Evolutionary conservation across 2,329 filamentous ascomycete species (phyloP), one percentile per base, ranked within the genome.

Genomic region (Teratosphaeria gauchensis): DNA sequence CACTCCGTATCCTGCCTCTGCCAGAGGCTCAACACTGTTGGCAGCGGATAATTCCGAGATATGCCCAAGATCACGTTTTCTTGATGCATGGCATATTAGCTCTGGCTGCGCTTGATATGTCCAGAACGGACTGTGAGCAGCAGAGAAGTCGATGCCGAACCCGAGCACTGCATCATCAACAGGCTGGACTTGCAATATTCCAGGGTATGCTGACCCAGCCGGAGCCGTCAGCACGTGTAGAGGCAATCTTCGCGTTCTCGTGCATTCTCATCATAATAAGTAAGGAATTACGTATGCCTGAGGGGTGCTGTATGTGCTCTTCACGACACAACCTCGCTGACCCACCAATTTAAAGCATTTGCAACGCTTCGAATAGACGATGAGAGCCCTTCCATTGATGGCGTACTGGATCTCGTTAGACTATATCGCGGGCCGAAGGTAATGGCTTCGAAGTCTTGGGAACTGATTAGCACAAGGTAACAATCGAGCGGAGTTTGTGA

Each of bases 81-180:
- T 58, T 70, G 1, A 68, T 67, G 62, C 66, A 68, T 24, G 66
- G 65, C 35, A 63, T 70, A 30, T 62, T 70, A 11, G 65, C 66
- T 14, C 56, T 69, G 4, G 60, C 68, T 21, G 66, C 65, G 7
- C 61, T 66, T 55, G 66, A 70, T 52, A 54, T 68, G 24, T 65
- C 66, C 9, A 56, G 62, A 55, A 33, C 58, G 33, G 42, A 60
- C 30, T 42, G 56, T 21, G 46, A 33, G 28, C 31, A 46, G 57
- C 21, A 28, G 24, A 28, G 21, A 56, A 21, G 30, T 52, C 53
- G 38, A 62, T 48, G 57, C 60, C 31, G 65, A 5, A 65, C 65
- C 2, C 58, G 66, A 35, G 68, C 62, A 12, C 57, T 70, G 11
- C 60, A 68, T 55, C 67, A 70, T 57, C 68, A 70, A 51, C 64